Percentiles rank a stretch among this genome's conserved stretches.
Conservation (phyloP, 2,329 filamentous ascomycete genomes). For the Colletotrichum spaethianum region DNA sequence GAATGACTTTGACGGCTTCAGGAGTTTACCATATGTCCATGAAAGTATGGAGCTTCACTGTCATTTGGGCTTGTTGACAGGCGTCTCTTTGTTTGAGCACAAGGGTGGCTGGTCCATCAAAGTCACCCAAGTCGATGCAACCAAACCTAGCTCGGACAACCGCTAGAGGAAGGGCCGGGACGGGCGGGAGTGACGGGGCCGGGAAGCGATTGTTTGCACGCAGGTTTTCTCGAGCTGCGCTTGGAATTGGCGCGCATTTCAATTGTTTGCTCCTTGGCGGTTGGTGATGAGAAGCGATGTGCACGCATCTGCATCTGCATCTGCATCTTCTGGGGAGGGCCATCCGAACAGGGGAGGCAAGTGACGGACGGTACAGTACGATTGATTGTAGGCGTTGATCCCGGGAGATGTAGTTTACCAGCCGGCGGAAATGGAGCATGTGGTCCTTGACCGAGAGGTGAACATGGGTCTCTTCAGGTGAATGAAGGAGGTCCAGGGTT, state of each 20-base stretch:
- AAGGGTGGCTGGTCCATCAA: neutral
- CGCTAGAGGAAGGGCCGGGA: constrained; percentile 12
- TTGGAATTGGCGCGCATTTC: neutral
- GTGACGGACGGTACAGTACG: constrained; percentile 23
- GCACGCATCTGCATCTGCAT: constrained; percentile 28
- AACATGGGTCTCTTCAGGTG: neutral
- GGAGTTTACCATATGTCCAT: neutral
- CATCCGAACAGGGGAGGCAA: neutral
- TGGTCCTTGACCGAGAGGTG: neutral
- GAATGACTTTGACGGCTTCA: neutral
- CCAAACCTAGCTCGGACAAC: neutral
- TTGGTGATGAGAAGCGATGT: constrained; percentile 30
- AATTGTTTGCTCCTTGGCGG: constrained; percentile 32
- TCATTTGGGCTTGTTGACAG: neutral
- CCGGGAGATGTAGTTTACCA: constrained; percentile 5
- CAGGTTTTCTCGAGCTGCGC: neutral
- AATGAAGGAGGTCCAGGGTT: constrained; percentile 15
- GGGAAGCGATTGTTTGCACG: constrained; percentile 7
- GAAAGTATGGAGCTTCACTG: neutral
- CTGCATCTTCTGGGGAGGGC: neutral
- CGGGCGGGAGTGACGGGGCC: constrained; percentile 13
- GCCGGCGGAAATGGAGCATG: neutral
- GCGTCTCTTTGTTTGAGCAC: neutral
- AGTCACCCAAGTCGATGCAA: neutral
- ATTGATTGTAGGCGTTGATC: neutral